Evolutionary conservation across 441 rosid species (phyloP).

Genomic region (Populus tomentosa): DNA sequence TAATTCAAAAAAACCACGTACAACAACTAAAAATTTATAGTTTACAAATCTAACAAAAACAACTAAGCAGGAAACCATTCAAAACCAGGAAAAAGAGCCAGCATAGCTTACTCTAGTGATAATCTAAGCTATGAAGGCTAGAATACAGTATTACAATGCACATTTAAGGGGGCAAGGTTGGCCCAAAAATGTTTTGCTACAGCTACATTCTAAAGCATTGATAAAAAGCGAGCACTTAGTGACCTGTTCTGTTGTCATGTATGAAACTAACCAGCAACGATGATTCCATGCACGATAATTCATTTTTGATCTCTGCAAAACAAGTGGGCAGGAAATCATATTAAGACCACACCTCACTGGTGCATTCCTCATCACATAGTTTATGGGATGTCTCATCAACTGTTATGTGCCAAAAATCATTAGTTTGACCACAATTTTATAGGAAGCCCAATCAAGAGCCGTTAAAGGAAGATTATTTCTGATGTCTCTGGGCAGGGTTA

Average conservation of each 20-base stretch:
- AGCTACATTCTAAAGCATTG: not conserved
- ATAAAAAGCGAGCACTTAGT: constrained; percentile 4
- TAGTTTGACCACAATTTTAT: not conserved
- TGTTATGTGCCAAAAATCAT: not conserved
- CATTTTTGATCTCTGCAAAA: constrained; percentile 84
- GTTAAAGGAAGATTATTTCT: not conserved
- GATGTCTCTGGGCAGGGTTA: constrained; percentile 1
- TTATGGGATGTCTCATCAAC: not conserved
- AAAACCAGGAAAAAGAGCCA: constrained; percentile 17
- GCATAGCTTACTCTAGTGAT: constrained; percentile 1
- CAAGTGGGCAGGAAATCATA: not conserved
- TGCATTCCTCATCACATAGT: not conserved
- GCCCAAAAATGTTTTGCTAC: not conserved
- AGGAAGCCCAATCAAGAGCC: not conserved
- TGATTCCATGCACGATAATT: constrained; percentile 98
- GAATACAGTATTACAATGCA: not conserved
- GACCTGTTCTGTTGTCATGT: constrained; percentile 76
- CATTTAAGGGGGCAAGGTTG: not conserved
- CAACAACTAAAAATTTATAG: constrained; percentile 8
- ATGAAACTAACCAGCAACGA: constrained; percentile 91
- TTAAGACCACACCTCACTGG: not conserved
- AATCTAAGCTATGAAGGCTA: constrained; percentile 1
- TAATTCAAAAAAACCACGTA: not conserved
- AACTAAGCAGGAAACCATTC: not conserved
- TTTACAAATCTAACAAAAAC: not conserved